Evolutionary conservation across 2,329 filamentous ascomycete genomes (phyloP), one percentile per base, ranked within the genome.

Genomic region (Clarireedia sp.): DNA sequence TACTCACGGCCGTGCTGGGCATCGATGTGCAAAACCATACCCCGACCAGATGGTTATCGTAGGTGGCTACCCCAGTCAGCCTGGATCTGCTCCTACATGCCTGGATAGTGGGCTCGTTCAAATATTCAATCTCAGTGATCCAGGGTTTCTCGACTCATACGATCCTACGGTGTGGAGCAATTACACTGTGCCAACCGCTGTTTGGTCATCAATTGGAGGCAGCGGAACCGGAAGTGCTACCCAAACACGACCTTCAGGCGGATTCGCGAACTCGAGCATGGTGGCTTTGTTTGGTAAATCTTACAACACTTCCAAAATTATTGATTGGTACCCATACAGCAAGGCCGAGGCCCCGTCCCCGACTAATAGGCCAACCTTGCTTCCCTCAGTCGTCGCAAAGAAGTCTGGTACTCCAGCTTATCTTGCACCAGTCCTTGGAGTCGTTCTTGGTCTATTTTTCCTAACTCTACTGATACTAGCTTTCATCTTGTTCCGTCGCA

Each of bases 91-190:
- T 0, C 55, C 65, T 0, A 59, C 57, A 0, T 87, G 82, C 56
- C 68, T 87, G 1, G 70, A 73, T 0, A 23, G 36, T 2, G 73
- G 75, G n/a, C 70, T 72, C 78, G 69, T 88, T 37, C 75, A 82
- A 46, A 77, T 89, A 24, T 92, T 90, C 72, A 90, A 95, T 65
- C 73, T 90, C 51, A 86, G 81, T 9, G 81, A 78, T 37, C 76
- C 83, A 1, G 66, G 77, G 51, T 95, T 90, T 90, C 74, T 85
- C 55, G 78, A 81, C 21, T 75, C 77, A 2, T 95, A 92, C 67
- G 81, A 83, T 41, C 86, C 88, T 0, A 71, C 78, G 0, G 76
- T 74, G 7, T 83, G 79, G 67, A 75, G 75, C 23, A 70, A 78
- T n/a, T 95, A 95, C 67, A 74, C 75, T 2, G 86, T 89, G 0